Evolutionary conservation across 176 grass and related monocot species (phyloP).

Genomic region (Aegilops speltoides): DNA sequence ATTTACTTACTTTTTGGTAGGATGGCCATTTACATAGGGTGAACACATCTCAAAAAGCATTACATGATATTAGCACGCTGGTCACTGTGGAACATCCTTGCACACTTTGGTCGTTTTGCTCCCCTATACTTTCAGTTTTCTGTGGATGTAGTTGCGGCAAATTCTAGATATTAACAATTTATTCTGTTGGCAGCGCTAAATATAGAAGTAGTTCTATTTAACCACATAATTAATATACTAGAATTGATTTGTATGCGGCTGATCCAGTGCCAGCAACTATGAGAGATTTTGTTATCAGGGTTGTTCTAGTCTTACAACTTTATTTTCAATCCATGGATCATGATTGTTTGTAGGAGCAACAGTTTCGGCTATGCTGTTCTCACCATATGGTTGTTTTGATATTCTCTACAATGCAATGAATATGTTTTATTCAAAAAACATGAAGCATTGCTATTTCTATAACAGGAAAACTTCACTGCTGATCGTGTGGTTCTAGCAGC

Average conservation of each 20-base stretch:
- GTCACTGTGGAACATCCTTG: background rate
- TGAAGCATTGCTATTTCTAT: constrained; percentile 1
- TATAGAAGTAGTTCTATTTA: background rate
- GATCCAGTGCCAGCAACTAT: background rate
- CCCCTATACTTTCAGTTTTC: background rate
- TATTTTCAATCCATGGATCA: background rate
- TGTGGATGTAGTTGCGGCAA: background rate
- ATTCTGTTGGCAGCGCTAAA: background rate
- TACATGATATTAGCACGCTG: background rate
- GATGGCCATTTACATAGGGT: background rate
- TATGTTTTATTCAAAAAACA: background rate
- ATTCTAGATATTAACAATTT: background rate
- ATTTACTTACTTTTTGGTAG: background rate
- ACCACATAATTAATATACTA: background rate
- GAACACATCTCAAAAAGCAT: background rate
- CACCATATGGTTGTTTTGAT: background rate
- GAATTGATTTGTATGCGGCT: background rate
- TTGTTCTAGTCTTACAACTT: background rate
- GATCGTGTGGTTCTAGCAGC: constrained; percentile 82
- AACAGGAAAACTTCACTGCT: constrained; percentile 86
- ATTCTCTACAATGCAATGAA: background rate
- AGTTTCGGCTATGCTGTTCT: background rate
- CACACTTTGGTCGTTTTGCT: background rate
- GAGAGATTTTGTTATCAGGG: background rate
- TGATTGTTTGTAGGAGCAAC: background rate